phyloP scores from a whole-genome alignment of 306 rosid genomes.

The Cicer chorassanicum region DNA sequence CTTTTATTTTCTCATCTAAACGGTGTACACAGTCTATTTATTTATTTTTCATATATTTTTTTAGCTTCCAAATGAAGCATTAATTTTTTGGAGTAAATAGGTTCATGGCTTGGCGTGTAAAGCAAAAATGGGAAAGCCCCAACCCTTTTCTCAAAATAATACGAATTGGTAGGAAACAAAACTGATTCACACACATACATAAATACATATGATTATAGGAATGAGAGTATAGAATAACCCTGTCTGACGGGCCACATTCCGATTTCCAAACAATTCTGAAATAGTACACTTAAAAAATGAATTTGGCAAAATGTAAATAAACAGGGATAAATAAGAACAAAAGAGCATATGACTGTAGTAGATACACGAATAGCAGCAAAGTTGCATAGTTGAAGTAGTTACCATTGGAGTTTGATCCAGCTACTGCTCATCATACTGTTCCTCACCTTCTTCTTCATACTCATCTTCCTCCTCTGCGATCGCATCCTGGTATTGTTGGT shows the following conservation, averaged over 20 bases:
- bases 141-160: neutral
- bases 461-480: slow-evolving; percentile 83
- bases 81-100: neutral
- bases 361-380: slow-evolving; percentile 40
- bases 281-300: slow-evolving; percentile 32
- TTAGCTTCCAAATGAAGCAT: slow-evolving; percentile 1
- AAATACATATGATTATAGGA: slow-evolving; percentile 22
- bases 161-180: slow-evolving; percentile 22
- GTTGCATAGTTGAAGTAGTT: slow-evolving; percentile 4
- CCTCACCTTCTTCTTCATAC: slow-evolving; percentile 65
- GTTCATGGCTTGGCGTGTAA: neutral
- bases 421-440: slow-evolving; percentile 43
- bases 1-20: neutral
- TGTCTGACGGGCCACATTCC: slow-evolving; percentile 36
- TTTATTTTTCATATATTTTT: neutral
- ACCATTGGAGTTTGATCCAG: slow-evolving; percentile 23
- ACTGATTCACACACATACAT: slow-evolving; percentile 33
- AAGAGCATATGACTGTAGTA: slow-evolving; percentile 38
- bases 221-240: slow-evolving; percentile 39
- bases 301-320: slow-evolving; percentile 44
- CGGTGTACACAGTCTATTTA: neutral
- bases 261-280: slow-evolving; percentile 41
- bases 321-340: slow-evolving; percentile 18
- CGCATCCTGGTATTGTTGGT: slow-evolving; percentile 95
- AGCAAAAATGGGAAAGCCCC: neutral